Percentiles rank a stretch among this genome's conserved stretches.
These are phyloP conservation scores for Mollisiaceae sp. DNA, from an alignment of 2,329 filamentous ascomycete genomes.

Conservation along the genomic window DNA sequence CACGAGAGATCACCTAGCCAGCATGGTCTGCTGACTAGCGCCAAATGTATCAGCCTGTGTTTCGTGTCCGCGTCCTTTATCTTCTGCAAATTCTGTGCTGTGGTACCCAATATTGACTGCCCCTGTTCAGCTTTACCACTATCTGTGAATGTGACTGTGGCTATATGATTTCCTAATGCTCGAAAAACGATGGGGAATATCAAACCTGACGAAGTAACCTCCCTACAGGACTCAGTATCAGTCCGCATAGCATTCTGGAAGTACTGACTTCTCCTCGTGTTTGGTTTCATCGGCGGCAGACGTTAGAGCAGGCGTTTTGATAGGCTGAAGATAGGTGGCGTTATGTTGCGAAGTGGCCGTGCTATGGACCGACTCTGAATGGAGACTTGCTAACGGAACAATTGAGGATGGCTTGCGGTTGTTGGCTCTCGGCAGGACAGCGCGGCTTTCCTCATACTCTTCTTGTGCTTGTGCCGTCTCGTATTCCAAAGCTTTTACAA, in stretches of 20 bases:
- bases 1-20: not conserved
- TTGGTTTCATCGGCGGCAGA: not conserved
- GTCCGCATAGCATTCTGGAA: constrained; percentile 9
- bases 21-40: not conserved
- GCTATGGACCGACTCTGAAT: constrained; percentile 9
- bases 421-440: constrained; percentile 10
- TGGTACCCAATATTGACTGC: not conserved
- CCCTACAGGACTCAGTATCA: constrained; percentile 4
- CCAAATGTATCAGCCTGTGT: not conserved
- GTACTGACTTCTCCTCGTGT: constrained; percentile 9
- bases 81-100: not conserved
- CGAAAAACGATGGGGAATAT: not conserved
- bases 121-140: not conserved
- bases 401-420: constrained; percentile 25
- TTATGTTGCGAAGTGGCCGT: not conserved
- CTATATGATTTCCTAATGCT: not conserved
- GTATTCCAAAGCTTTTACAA: constrained; percentile 58
- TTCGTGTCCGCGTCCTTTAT: not conserved
- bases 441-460: constrained; percentile 17
- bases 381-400: constrained; percentile 23
- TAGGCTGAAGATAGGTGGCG: not conserved
- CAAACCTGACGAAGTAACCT: not conserved
- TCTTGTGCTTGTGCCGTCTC: constrained; percentile 53
- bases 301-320: not conserved
- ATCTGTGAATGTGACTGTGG: not conserved